Evolutionary conservation across 164 flowering plant genomes (phyloP).

Genomic region (Cinnamomum micranthum): DNA sequence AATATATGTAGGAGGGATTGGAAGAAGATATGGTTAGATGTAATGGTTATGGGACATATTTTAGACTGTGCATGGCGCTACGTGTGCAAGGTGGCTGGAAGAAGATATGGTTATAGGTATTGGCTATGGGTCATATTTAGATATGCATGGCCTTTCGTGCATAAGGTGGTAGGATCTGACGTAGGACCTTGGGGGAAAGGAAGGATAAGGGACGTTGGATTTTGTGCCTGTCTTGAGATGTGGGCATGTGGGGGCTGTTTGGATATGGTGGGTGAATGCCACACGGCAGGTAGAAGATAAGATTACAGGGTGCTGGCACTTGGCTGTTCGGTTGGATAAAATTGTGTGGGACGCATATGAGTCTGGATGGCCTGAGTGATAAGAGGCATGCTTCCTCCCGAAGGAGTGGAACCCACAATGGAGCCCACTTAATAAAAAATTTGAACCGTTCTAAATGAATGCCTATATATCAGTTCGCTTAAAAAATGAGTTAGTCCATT

Average conservation of each 20-base stretch:
- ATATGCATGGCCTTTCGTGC: constrained; percentile 9
- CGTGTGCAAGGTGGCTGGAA: too few species aligned
- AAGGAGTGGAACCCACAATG: too few species aligned
- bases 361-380: too few species aligned
- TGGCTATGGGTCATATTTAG: constrained; percentile 9
- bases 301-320: not conserved
- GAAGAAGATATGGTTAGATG: not conserved
- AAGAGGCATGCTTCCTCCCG: too few species aligned
- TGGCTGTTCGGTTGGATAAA: too few species aligned
- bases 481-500: too few species aligned
- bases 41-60: constrained; percentile 1
- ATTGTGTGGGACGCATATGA: too few species aligned
- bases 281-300: not conserved
- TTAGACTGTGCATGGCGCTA: too few species aligned
- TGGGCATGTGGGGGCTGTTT: not conserved
- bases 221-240: constrained; percentile 6
- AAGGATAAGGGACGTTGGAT: not conserved
- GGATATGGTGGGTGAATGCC: not conserved
- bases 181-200: not conserved
- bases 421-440: too few species aligned
- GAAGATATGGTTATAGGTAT: too few species aligned
- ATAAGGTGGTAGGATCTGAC: constrained; percentile 3
- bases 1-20: not conserved
- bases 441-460: too few species aligned
- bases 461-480: too few species aligned